phyloP scores from a whole-genome alignment of 2,329 filamentous ascomycete genomes.

The Fusarium nelsonii region DNA sequence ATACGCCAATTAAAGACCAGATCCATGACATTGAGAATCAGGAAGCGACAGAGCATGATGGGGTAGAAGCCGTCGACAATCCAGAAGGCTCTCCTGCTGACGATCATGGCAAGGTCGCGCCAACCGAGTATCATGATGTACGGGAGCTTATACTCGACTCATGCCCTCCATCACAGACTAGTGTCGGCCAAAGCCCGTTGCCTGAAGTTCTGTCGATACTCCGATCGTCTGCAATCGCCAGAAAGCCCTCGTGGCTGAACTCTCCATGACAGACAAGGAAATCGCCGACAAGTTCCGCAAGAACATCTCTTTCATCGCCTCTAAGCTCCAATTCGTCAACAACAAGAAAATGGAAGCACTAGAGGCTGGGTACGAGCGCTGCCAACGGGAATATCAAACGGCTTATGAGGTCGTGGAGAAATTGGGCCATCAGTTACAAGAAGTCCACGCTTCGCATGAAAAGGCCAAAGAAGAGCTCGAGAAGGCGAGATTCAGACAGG shows the following conservation, averaged over 20 bases:
- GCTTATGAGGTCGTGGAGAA: background rate
- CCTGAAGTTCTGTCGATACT: background rate
- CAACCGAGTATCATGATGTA: background rate
- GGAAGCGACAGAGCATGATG: background rate
- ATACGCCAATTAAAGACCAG: background rate
- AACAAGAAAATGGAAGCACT: background rate
- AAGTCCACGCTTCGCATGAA: too few species aligned
- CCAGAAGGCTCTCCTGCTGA: background rate
- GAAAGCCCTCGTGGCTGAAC: background rate
- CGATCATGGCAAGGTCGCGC: background rate
- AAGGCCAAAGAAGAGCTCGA: rapidly evolving
- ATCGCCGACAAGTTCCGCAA: background rate
- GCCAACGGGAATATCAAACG: background rate
- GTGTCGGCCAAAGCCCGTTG: background rate
- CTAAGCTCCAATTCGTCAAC: background rate
- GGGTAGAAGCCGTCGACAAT: background rate
- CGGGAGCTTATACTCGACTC: background rate
- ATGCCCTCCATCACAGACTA: rapidly evolving
- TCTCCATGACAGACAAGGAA: background rate
- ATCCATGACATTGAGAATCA: background rate
- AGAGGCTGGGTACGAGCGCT: background rate
- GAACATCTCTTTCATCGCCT: background rate
- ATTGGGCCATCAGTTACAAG: background rate
- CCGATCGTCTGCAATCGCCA: background rate
- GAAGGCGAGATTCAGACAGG: background rate